Conservation (phyloP, 1,139 yeast genomes). For the Geotrichum europaeum region DNA sequence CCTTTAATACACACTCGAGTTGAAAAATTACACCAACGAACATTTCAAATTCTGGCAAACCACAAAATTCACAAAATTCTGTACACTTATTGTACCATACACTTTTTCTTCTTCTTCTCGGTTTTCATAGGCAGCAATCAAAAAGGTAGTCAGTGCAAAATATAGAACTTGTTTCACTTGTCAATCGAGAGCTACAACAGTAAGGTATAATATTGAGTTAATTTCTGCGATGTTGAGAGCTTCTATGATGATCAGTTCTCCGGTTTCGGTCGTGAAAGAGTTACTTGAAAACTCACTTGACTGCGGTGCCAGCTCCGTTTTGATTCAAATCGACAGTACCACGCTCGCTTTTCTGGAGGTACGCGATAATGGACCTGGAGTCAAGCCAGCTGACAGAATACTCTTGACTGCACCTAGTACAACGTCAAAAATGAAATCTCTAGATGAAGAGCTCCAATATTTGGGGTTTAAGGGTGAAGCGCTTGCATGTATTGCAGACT, state of each 20-base stretch:
- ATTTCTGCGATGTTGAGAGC: conserved; percentile 1
- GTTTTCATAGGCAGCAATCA: not conserved
- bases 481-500: conserved; percentile 47
- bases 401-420: conserved; percentile 59
- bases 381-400: conserved; percentile 48
- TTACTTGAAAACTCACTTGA: conserved; percentile 75
- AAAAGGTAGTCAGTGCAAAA: not conserved
- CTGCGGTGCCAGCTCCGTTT: conserved; percentile 58
- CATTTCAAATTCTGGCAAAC: not conserved
- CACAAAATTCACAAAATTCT: not conserved
- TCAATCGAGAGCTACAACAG: not conserved
- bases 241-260: conserved; percentile 5
- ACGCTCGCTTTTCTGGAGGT: conserved; percentile 58
- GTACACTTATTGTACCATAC: not conserved
- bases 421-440: conserved; percentile 57
- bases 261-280: conserved; percentile 44
- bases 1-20: not conserved
- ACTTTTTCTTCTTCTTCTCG: not conserved
- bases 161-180: not conserved
- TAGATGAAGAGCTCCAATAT: conserved; percentile 48
- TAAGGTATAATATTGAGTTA: not conserved
- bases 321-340: conserved; percentile 57
- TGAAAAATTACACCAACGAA: not conserved
- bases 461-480: conserved; percentile 86
- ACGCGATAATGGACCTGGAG: conserved; percentile 74